phyloP scores from a whole-genome alignment of 192 early-diverging fungal species.

The Podila epigama region DNA sequence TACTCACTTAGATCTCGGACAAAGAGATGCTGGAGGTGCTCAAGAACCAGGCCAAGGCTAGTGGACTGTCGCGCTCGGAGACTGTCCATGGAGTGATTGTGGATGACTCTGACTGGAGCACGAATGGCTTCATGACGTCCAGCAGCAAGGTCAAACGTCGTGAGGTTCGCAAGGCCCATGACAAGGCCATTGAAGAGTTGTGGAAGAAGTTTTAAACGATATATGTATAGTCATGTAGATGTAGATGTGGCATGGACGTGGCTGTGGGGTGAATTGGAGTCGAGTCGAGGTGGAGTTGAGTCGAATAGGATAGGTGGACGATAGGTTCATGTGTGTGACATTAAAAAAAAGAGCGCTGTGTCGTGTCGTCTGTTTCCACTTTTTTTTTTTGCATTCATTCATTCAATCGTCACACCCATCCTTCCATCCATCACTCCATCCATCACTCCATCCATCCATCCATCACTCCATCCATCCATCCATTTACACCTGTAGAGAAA shows the following conservation, averaged over 20 bases:
- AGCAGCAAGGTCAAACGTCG: conserved; percentile 79
- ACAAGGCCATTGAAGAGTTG: conserved; percentile 57
- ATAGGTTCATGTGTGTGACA: neutral
- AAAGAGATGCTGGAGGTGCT: conserved; percentile 61
- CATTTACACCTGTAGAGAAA: too few species aligned
- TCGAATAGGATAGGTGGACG: too few species aligned
- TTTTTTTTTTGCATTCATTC: neutral
- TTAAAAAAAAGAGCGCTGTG: neutral
- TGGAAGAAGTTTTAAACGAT: conserved; percentile 54
- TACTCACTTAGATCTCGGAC: conserved; percentile 14
- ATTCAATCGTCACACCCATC: conserved; percentile 1
- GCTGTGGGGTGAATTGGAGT: too few species aligned
- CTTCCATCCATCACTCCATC: neutral
- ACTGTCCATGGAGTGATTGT: conserved; percentile 64
- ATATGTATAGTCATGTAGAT: too few species aligned
- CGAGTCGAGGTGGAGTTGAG: too few species aligned
- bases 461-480: neutral
- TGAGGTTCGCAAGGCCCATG: conserved; percentile 60
- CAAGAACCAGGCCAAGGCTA: conserved; percentile 57
- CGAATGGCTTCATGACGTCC: conserved; percentile 77
- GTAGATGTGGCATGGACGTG: too few species aligned
- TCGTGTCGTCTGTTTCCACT: neutral
- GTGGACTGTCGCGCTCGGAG: conserved; percentile 69
- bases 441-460: neutral
- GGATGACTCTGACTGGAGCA: conserved; percentile 68